Evolutionary conservation across 2,329 filamentous ascomycete species (phyloP).

Genomic region (Daldinia eschscholtzii): DNA sequence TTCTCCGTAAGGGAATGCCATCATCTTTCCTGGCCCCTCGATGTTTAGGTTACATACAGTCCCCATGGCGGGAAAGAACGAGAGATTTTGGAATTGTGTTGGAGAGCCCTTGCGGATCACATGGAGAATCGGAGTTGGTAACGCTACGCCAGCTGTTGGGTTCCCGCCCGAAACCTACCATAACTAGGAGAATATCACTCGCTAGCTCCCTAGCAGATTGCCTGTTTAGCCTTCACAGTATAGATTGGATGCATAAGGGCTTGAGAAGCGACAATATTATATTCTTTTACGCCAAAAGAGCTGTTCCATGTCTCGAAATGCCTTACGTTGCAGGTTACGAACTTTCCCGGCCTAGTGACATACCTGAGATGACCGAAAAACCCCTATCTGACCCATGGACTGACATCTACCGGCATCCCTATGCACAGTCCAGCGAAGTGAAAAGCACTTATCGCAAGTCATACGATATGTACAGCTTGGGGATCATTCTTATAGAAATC

Average conservation of each 20-base stretch:
- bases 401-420: slow-evolving; percentile 61
- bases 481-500: slow-evolving; percentile 64
- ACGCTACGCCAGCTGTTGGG: slow-evolving; percentile 27
- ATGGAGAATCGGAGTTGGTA: neutral
- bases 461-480: slow-evolving; percentile 64
- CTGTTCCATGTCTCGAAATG: slow-evolving; percentile 40
- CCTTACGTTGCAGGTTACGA: slow-evolving; percentile 64
- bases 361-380: slow-evolving; percentile 60
- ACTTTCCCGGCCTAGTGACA: slow-evolving; percentile 55
- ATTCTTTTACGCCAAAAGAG: slow-evolving; percentile 56
- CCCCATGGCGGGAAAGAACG: neutral
- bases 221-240: slow-evolving; percentile 57
- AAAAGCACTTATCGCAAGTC: slow-evolving; percentile 53
- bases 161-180: slow-evolving; percentile 16
- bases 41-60: slow-evolving; percentile 32
- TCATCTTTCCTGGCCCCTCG: slow-evolving; percentile 18
- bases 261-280: slow-evolving; percentile 63
- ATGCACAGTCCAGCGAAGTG: slow-evolving; percentile 40
- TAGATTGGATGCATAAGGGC: slow-evolving; percentile 68
- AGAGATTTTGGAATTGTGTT: slow-evolving; percentile 26
- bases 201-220: slow-evolving; percentile 24
- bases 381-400: slow-evolving; percentile 51
- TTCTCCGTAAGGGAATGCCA: slow-evolving; percentile 18
- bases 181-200: slow-evolving; percentile 21
- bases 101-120: slow-evolving; percentile 3